Base-by-base conservation (phyloP, 1,284 basidiomycete genomes). In the Austroboletus rostrupii region DNA sequence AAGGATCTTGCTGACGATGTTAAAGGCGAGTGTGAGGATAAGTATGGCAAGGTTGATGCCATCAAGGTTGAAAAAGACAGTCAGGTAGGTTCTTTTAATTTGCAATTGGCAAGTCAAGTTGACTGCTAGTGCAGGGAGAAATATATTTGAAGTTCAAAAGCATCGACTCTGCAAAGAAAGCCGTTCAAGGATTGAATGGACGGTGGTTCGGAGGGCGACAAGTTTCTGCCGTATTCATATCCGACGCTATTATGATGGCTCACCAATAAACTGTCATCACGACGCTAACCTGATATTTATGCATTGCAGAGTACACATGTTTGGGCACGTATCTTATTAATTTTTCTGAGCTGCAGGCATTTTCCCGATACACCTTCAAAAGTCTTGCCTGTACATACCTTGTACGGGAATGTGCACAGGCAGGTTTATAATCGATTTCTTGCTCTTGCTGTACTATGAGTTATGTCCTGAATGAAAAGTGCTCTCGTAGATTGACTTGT, bases 61-160 rank as follows among this genome's bases (percentile, higher is more conserved):
- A 92, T 99, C 74, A 93, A 92, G 65, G 84, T 99, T 29, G 93
- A 97, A 66, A 94, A 85, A 71, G 94, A 98, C 60, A 91, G 92
- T 31, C 83, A 92, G 75, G 93, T 93, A 53, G 59, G 80, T 55
- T 4, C 36, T 5, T 44, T 39, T 43, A 13, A 26, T 33, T 37
- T 19, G 13, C 33, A 20, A 48, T 28, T 31, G 8, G 43, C 13
- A 4, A 48, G 39, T 47, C 13, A 20, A 35, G 38, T 1, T 46
- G 50, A 49, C 35, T 28, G n/a, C 38, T 37, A 43, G 47, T 43
- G n/a, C 60, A 97, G 91, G 96, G 96, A 60, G 96, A 99, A 69
- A 97, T 99, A 38, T 99, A 97, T 69, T 79, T 99, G 66, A 92
- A 94, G 68, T 98, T 99, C 64, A 83, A 82, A 56, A 70, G 78